Conservation (phyloP, 1,139 yeast species). For the Hyphopichia fennica region DNA sequence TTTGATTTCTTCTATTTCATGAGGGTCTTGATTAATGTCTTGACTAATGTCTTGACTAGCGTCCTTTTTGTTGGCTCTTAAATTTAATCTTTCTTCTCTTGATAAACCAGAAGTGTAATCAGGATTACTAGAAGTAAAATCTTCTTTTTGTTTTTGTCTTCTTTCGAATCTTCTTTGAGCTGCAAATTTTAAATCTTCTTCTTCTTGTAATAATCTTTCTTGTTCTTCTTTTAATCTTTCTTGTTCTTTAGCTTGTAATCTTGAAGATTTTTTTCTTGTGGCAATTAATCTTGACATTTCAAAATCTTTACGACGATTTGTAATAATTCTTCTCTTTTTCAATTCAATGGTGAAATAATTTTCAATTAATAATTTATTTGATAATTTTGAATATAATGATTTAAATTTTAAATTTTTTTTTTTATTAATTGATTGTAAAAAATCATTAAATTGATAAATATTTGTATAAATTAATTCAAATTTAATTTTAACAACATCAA, state of each 20-base stretch:
- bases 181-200: constrained; percentile 29
- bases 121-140: constrained; percentile 5
- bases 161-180: constrained; percentile 41
- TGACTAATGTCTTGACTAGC: neutral
- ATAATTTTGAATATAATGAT: constrained; percentile 12
- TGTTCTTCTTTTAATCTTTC: constrained; percentile 40
- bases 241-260: constrained; percentile 52
- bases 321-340: constrained; percentile 41
- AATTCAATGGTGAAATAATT: constrained; percentile 26
- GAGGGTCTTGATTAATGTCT: too few species aligned
- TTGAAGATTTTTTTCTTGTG: constrained; percentile 49
- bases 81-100: constrained; percentile 45
- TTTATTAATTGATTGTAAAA: constrained; percentile 14
- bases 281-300: constrained; percentile 49
- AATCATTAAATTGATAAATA: constrained; percentile 31
- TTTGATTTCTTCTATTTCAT: too few species aligned
- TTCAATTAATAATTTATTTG: constrained; percentile 24
- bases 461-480: constrained; percentile 35
- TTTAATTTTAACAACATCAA: constrained; percentile 30
- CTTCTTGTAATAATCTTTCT: constrained; percentile 29
- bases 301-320: constrained; percentile 46
- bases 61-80: constrained; percentile 19
- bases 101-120: constrained; percentile 28
- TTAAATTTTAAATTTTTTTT: constrained; percentile 18
- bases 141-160: constrained; percentile 23